Conservation (phyloP, 2,329 filamentous ascomycete genomes). For the Aotearoamyces nothofagi region DNA sequence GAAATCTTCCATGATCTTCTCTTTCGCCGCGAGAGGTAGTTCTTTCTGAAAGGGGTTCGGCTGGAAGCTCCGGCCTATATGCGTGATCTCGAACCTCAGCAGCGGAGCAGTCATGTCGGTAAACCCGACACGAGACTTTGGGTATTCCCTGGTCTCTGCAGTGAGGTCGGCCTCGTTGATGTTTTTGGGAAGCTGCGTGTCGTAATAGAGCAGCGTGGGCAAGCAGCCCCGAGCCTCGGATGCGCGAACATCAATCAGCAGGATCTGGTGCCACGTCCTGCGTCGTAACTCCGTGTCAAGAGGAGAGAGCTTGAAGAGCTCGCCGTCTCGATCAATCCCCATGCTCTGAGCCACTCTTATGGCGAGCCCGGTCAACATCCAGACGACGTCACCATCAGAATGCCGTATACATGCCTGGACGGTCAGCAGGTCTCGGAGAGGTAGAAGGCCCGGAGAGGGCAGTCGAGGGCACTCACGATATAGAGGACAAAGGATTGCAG, state of each 20-base stretch:
- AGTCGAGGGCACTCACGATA: constrained; percentile 20
- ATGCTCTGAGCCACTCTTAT: constrained; percentile 31
- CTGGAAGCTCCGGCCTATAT: background rate
- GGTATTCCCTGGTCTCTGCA: constrained; percentile 30
- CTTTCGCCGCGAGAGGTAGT: background rate
- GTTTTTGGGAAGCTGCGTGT: constrained; percentile 39
- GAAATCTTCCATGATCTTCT: background rate
- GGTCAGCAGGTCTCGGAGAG: background rate
- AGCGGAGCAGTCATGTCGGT: constrained; percentile 33
- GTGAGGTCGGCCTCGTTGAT: constrained; percentile 38
- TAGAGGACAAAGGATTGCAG: constrained; percentile 48
- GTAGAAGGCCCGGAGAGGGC: constrained; percentile 18
- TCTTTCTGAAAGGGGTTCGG: background rate
- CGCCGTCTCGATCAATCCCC: constrained; percentile 27
- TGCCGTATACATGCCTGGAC: constrained; percentile 28
- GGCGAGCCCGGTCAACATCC: constrained; percentile 49
- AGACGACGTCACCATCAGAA: constrained; percentile 38
- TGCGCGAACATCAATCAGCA: constrained; percentile 41
- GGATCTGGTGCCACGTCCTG: constrained; percentile 42
- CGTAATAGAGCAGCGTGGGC: constrained; percentile 31
- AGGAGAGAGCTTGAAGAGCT: constrained; percentile 21
- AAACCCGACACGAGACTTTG: constrained; percentile 30
- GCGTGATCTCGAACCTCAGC: background rate
- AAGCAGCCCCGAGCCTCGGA: constrained; percentile 43
- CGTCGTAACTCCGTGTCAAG: constrained; percentile 43